Conservation (phyloP, 2,329 filamentous ascomycete species). For the Akanthomyces lecanii region DNA sequence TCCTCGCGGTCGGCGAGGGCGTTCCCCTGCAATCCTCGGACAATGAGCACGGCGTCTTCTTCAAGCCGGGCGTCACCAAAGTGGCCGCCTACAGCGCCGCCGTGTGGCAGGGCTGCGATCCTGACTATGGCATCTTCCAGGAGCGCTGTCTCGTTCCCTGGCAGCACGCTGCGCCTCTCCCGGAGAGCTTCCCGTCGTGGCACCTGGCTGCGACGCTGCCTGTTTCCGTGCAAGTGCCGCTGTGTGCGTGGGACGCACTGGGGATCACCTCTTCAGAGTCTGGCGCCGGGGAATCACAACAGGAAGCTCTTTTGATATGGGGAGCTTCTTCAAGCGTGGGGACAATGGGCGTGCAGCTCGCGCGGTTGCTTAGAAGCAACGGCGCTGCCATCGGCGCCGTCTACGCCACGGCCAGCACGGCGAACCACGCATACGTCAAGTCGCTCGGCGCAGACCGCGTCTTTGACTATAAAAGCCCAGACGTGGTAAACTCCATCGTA, state of each 20-base stretch:
- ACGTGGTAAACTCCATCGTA: slow-evolving; percentile 30
- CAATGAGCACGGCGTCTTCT: slow-evolving; percentile 19
- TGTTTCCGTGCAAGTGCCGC: slow-evolving; percentile 21
- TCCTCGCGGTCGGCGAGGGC: slow-evolving; percentile 37
- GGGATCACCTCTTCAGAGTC: slow-evolving; percentile 24
- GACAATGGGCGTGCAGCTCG: slow-evolving; percentile 40
- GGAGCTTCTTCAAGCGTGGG: slow-evolving; percentile 43
- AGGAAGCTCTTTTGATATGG: slow-evolving; percentile 36
- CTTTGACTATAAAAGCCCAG: slow-evolving; percentile 37
- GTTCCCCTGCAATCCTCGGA: slow-evolving; percentile 28
- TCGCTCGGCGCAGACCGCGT: slow-evolving; percentile 35
- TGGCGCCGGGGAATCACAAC: slow-evolving; percentile 23
- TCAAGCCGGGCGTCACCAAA: slow-evolving; percentile 32
- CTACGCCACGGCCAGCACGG: slow-evolving; percentile 36
- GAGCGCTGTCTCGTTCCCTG: slow-evolving; percentile 39
- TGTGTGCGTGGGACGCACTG: slow-evolving; percentile 35
- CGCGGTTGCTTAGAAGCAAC: slow-evolving; percentile 20
- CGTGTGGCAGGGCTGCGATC: slow-evolving; percentile 39
- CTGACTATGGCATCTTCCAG: slow-evolving; percentile 46
- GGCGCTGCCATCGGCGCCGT: slow-evolving; percentile 33
- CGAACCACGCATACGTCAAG: slow-evolving; percentile 32
- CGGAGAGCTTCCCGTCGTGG: slow-evolving; percentile 32
- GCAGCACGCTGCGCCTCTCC: slow-evolving; percentile 35
- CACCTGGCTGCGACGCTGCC: slow-evolving; percentile 33
- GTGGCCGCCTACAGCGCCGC: slow-evolving; percentile 36